Evolutionary conservation across 768 basidiomycete genomes (phyloP).

Genomic region (Lanmaoa pseudosensibilis): DNA sequence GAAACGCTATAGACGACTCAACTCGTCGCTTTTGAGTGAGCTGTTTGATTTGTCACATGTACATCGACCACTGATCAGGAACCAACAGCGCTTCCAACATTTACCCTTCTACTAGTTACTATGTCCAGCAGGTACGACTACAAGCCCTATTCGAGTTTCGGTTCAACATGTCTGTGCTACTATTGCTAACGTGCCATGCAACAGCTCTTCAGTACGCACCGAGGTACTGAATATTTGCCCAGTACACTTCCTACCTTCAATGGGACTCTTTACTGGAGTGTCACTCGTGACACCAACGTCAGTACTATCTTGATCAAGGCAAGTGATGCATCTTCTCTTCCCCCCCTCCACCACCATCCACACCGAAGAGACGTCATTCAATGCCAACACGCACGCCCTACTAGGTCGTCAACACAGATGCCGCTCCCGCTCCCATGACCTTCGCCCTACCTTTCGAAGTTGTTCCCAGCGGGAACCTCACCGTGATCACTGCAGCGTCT

Average conservation of each 20-base stretch:
- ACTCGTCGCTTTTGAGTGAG: slow-evolving; percentile 59
- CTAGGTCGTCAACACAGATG: slow-evolving; percentile 55
- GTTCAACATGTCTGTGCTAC: background rate
- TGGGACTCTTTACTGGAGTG: slow-evolving; percentile 63
- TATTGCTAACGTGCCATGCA: background rate
- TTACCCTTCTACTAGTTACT: slow-evolving; percentile 58
- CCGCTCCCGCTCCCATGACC: slow-evolving; percentile 38
- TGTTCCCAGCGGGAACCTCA: slow-evolving; percentile 43
- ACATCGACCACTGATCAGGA: background rate
- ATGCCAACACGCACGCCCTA: background rate
- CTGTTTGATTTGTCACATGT: background rate
- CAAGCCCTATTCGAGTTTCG: no score
- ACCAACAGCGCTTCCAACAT: slow-evolving; percentile 45
- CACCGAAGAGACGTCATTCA: background rate
- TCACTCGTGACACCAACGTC: slow-evolving; percentile 31
- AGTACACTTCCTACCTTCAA: slow-evolving; percentile 51
- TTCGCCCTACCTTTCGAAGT: slow-evolving; percentile 57
- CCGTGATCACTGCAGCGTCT: slow-evolving; percentile 46
- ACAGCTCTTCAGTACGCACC: slow-evolving; percentile 61
- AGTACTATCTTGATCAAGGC: slow-evolving; percentile 58
- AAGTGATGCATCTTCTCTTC: background rate
- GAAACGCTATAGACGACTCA: slow-evolving; percentile 42
- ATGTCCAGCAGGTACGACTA: slow-evolving; percentile 51
- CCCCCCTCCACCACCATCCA: background rate
- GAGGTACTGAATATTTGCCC: slow-evolving; percentile 59